phyloP scores from a whole-genome alignment of 106 monocot species.

The Dendrobium officinale region DNA sequence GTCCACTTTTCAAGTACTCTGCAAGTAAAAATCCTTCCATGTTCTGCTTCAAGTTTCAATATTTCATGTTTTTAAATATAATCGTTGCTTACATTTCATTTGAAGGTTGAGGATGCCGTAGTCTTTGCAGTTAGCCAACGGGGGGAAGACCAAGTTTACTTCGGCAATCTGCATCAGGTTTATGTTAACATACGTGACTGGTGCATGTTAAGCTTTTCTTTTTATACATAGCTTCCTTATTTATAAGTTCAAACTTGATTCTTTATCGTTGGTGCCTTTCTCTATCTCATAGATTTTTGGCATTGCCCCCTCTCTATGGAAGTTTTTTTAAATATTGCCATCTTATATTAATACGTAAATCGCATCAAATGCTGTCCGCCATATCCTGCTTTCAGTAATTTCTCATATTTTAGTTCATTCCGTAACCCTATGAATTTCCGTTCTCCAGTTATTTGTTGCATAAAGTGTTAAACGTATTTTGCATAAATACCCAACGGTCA shows the following conservation, averaged over 20 bases:
- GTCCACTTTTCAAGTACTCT: not conserved
- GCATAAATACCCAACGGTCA: not conserved
- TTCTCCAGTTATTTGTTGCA: not conserved
- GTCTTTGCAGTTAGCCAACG: conserved; percentile 59
- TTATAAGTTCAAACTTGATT: not conserved
- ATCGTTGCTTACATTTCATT: not conserved
- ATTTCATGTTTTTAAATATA: not conserved
- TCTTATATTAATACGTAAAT: not conserved
- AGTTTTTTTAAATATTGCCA: too few relatives aligned
- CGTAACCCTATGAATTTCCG: not conserved
- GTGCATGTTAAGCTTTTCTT: not conserved
- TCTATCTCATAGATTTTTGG: not conserved
- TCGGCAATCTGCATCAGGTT: conserved; percentile 62
- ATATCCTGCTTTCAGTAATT: not conserved
- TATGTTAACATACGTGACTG: not conserved
- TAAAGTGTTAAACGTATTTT: not conserved
- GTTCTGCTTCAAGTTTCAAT: not conserved
- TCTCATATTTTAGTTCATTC: not conserved
- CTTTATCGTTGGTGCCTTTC: not conserved
- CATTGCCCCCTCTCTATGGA: not conserved
- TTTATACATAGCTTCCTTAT: not conserved
- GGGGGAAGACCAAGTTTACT: conserved; percentile 46
- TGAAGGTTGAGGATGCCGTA: conserved; percentile 88
- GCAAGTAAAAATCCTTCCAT: not conserved
- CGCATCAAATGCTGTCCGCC: not conserved